Evolutionary conservation across 2,329 filamentous ascomycete species (phyloP).

Genomic region (Aspergillus fructus): DNA sequence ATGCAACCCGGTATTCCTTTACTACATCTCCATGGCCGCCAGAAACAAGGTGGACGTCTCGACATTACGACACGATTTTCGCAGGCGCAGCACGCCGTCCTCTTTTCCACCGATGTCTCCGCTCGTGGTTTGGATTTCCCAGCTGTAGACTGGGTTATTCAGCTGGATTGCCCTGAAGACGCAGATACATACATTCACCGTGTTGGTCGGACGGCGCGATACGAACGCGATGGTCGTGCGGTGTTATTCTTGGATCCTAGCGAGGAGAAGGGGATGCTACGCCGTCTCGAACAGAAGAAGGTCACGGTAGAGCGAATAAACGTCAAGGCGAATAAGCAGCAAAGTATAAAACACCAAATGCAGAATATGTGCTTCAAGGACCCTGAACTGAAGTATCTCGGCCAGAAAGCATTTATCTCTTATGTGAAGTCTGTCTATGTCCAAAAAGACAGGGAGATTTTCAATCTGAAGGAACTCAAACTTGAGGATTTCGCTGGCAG

Average conservation of each 20-base stretch:
- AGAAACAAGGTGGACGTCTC: conserved; percentile 84
- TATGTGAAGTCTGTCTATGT: conserved; percentile 83
- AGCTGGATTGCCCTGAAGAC: conserved; percentile 95
- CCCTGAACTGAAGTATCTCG: conserved; percentile 88
- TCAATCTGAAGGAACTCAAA: conserved; percentile 78
- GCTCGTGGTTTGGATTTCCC: conserved; percentile 94
- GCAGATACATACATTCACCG: conserved; percentile 97
- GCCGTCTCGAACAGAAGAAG: conserved; percentile 81
- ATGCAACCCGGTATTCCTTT: conserved; percentile 92
- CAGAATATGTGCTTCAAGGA: conserved; percentile 97
- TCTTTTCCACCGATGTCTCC: conserved; percentile 94
- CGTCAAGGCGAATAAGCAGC: conserved; percentile 84
- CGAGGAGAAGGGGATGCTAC: conserved; percentile 89
- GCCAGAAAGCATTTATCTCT: conserved; percentile 91
- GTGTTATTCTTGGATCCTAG: conserved; percentile 89
- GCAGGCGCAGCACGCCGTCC: conserved; percentile 74
- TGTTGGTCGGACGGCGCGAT: conserved; percentile 90
- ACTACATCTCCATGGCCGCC: conserved; percentile 87
- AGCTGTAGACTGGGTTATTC: conserved; percentile 97
- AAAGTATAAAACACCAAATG: conserved; percentile 77
- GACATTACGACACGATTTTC: conserved; percentile 86
- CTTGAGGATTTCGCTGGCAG: conserved; percentile 83
- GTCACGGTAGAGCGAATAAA: conserved; percentile 86
- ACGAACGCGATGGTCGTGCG: conserved; percentile 81
- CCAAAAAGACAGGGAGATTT: conserved; percentile 89